Base-by-base conservation (phyloP, 2,329 filamentous ascomycete species). In the Geoglossum cookeanum region DNA sequence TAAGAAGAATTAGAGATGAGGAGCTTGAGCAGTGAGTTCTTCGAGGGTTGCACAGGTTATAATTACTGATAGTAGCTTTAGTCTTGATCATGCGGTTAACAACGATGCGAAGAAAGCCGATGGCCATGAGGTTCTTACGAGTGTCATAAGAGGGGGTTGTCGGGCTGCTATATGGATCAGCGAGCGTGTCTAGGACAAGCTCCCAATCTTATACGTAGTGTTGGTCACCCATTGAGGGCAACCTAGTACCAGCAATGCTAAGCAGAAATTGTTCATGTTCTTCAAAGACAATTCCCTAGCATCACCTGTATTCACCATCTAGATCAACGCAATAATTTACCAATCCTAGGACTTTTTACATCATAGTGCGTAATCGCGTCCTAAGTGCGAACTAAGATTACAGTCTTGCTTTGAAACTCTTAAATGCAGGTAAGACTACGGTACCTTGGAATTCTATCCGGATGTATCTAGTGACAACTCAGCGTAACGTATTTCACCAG, bases 91-190 rank as follows among this genome's bases (percentile, higher is more conserved):
- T 72, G 92, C 92, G 0, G 85, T 98, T 22, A 85, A 92, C 68
- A 85, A 97, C 66, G 91, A 97, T 71, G 84, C 90, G 2, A 88
- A 92, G 70, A 81, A 89, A 70, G 92, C 92, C 4, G 80, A 83
- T 68, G 90, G 91, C 33, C 91, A 97, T 69, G 90, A 91, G 75
- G 71, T 95, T 57, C 73, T 98, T 61, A 94, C 89, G 0, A 85
- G 85, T 49, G 78, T 90, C 6, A 96, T 98, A 64, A 77, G 90
- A 57, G 80, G 85, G n/a, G 92, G 92, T 1, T 98, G 92, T 69
- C 78, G 86, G 61, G 84, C 87, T 0, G 92, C 92, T 0, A 98
- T 98, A 61, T 95, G 88, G 85, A 80, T 94, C 53, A 94, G 81
- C 66, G 86, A 91, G 72, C 78, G 76, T 62, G 78, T 86, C 57